Evolutionary conservation across 2,329 filamentous ascomycete genomes (phyloP).

Genomic region (Cryphonectria radicalis): DNA sequence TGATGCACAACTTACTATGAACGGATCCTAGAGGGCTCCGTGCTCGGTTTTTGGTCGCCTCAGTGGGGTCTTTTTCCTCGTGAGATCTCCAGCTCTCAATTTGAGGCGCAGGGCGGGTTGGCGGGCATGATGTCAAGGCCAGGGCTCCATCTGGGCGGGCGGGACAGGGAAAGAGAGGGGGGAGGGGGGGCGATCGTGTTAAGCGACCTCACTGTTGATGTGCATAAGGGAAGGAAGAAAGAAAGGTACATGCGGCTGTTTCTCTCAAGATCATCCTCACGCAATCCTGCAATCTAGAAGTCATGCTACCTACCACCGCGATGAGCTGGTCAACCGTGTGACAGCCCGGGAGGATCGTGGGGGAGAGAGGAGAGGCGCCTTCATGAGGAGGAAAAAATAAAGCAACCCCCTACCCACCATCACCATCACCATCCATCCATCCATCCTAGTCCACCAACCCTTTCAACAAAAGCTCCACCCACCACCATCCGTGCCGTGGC

Average conservation of each 20-base stretch:
- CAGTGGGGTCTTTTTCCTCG: background rate
- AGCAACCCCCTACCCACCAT: background rate
- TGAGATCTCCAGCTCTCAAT: constrained; percentile 15
- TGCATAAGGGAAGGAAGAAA: background rate
- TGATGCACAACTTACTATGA: constrained; percentile 7
- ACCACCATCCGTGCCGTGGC: background rate
- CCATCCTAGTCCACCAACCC: background rate
- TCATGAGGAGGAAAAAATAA: background rate
- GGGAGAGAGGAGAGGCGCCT: constrained; percentile 1
- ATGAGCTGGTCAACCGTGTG: constrained; percentile 8
- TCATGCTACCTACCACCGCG: constrained; percentile 1
- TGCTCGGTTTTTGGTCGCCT: constrained; percentile 7
- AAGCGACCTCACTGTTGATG: background rate
- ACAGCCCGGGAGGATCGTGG: constrained; percentile 12
- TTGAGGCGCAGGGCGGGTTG: constrained; percentile 21
- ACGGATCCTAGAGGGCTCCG: constrained; percentile 23
- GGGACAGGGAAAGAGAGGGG: no score
- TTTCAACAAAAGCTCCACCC: background rate
- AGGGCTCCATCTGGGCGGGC: background rate
- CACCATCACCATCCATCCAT: constrained; percentile 6
- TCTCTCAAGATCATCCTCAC: constrained; percentile 4
- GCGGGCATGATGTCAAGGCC: constrained; percentile 24
- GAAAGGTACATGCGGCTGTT: background rate
- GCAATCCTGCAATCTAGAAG: constrained; percentile 19
- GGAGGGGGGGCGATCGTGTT: background rate